A percentile compares a stretch with the other conserved stretches of the same genome.
Conservation (phyloP, 305 asterid species). For the Withania somnifera region DNA sequence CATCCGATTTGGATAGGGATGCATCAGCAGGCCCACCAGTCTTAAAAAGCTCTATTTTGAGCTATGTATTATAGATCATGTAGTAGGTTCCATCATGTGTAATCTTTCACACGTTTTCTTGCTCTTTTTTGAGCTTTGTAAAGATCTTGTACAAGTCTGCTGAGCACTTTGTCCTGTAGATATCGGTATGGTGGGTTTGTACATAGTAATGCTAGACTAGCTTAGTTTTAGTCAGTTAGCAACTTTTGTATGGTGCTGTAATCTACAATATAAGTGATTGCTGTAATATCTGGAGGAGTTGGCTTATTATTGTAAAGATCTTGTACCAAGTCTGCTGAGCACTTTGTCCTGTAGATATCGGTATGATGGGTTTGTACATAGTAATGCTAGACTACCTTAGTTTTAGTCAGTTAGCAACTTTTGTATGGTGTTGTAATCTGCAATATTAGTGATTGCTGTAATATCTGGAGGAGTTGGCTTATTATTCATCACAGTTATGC, state of each 20-base stretch:
- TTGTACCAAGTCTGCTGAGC: not conserved
- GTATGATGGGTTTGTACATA: not conserved
- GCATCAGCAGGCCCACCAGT: slow-evolving; percentile 1
- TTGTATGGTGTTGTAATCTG: not conserved
- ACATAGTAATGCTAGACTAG: slow-evolving; percentile 1
- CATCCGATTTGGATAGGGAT: slow-evolving; percentile 13
- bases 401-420: not conserved
- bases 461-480: not conserved
- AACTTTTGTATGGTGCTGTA: not conserved
- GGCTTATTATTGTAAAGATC: not conserved
- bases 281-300: slow-evolving; percentile 1
- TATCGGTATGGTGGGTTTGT: not conserved
- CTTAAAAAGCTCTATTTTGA: slow-evolving; percentile 17
- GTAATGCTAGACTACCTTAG: slow-evolving; percentile 1
- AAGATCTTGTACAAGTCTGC: not conserved
- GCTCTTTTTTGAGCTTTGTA: slow-evolving; percentile 1
- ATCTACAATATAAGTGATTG: not conserved
- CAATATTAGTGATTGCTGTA: not conserved
- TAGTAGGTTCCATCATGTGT: not conserved
- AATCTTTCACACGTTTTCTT: not conserved
- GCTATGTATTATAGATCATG: slow-evolving; percentile 6
- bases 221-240: not conserved
- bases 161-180: not conserved
- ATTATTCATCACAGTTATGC: not conserved
- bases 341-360: not conserved